A percentile compares a stretch with the other conserved stretches of the same genome.
These are phyloP conservation scores for Kluyveromyces sp. DNA, from an alignment of 1,139 yeast genomes.

Conservation along the genomic window DNA sequence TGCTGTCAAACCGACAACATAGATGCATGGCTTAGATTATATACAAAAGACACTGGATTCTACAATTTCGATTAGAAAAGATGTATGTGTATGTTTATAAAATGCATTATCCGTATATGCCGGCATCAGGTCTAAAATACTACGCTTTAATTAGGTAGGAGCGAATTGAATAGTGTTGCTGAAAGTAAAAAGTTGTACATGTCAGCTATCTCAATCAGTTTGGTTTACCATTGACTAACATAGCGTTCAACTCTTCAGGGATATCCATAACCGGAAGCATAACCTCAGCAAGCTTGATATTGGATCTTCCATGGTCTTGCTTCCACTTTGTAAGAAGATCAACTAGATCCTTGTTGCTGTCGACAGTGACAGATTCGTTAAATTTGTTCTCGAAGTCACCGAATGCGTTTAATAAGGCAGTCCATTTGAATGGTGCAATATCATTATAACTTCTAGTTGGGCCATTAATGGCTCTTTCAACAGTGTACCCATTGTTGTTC, in stretches of 20 bases:
- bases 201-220: neutral
- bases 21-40: too few relatives aligned
- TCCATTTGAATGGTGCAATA: slow-evolving; percentile 81
- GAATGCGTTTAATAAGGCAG: slow-evolving; percentile 52
- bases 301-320: slow-evolving; percentile 23
- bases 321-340: slow-evolving; percentile 17
- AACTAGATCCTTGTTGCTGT: slow-evolving; percentile 15
- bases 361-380: slow-evolving; percentile 13
- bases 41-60: too few relatives aligned
- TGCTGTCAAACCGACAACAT: too few relatives aligned
- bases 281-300: slow-evolving; percentile 59
- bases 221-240: slow-evolving; percentile 16
- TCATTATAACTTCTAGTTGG: slow-evolving; percentile 72
- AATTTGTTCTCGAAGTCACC: slow-evolving; percentile 43
- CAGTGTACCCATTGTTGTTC: slow-evolving; percentile 82
- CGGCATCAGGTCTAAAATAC: neutral
- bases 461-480: slow-evolving; percentile 78
- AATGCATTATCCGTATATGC: neutral
- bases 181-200: neutral
- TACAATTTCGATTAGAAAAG: neutral
- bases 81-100: neutral
- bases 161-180: neutral
- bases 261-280: slow-evolving; percentile 65
- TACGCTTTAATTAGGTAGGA: neutral
- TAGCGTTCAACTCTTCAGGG: slow-evolving; percentile 36